phyloP scores from a whole-genome alignment of 345 rosid species.

The Pugionium cornutum region DNA sequence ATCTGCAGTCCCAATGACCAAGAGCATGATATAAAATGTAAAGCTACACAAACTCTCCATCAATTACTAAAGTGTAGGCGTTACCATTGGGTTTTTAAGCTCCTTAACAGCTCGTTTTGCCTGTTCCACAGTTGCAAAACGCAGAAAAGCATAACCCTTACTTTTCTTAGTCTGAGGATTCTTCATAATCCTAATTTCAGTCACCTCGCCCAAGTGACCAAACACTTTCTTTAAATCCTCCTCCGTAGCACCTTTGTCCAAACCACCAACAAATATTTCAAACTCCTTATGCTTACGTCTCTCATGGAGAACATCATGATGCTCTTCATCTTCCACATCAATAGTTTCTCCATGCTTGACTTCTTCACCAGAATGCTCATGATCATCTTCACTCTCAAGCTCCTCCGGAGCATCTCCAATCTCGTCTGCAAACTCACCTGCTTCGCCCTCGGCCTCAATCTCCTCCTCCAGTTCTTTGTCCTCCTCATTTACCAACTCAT shows the following conservation, averaged over 20 bases:
- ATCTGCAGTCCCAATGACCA: slow-evolving; percentile 69
- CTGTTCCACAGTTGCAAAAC: slow-evolving; percentile 89
- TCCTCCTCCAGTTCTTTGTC: slow-evolving; percentile 71
- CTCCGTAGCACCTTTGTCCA: slow-evolving; percentile 85
- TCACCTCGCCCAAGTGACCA: slow-evolving; percentile 75
- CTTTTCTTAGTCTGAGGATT: slow-evolving; percentile 89
- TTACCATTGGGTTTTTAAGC: slow-evolving; percentile 88
- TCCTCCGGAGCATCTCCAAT: slow-evolving; percentile 62
- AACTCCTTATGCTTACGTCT: slow-evolving; percentile 95
- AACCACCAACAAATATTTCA: slow-evolving; percentile 91
- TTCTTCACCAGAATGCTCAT: slow-evolving; percentile 52
- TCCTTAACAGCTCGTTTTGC: slow-evolving; percentile 84
- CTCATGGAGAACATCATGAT: slow-evolving; percentile 71
- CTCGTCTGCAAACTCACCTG: slow-evolving; percentile 64
- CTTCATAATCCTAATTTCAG: slow-evolving; percentile 88
- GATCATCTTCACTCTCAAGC: slow-evolving; percentile 59
- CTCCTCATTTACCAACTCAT: slow-evolving; percentile 55
- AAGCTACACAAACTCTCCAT: slow-evolving; percentile 41
- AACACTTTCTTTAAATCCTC: slow-evolving; percentile 83
- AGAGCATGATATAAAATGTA: slow-evolving; percentile 37
- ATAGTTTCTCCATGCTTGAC: slow-evolving; percentile 51
- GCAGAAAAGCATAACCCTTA: slow-evolving; percentile 95
- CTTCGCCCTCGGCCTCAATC: slow-evolving; percentile 59
- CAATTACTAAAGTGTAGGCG: slow-evolving; percentile 42
- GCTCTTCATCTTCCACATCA: slow-evolving; percentile 58